Conservation (phyloP, 257 asterid genomes). For the Lycium barbarum region DNA sequence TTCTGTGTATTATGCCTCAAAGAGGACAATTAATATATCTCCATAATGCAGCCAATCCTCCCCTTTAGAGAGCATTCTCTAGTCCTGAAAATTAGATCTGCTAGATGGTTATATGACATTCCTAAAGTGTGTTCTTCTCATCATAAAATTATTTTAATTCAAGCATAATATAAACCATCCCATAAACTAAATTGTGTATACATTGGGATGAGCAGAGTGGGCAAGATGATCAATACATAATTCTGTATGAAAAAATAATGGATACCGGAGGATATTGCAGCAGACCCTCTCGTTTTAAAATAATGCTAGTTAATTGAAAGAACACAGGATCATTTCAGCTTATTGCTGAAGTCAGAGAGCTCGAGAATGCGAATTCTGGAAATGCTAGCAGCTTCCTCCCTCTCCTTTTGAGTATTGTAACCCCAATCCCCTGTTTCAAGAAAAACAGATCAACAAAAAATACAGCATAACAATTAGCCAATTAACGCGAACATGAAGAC, state of each 20-base stretch:
- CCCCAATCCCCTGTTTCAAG: constrained; percentile 90
- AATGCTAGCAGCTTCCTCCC: constrained; percentile 78
- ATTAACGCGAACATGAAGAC: neutral
- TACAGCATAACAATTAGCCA: constrained; percentile 23
- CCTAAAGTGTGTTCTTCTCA: neutral
- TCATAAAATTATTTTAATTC: neutral
- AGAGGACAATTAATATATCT: neutral
- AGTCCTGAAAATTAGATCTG: neutral
- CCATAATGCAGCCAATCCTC: neutral
- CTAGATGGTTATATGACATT: neutral
- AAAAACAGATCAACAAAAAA: constrained; percentile 34
- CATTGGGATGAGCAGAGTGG: neutral
- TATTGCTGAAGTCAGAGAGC: constrained; percentile 81
- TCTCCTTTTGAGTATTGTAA: constrained; percentile 80
- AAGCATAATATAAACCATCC: neutral
- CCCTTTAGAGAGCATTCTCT: neutral
- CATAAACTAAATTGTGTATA: constrained; percentile 17
- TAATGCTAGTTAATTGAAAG: neutral
- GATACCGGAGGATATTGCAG: neutral
- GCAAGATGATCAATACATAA: neutral
- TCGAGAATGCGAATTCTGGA: constrained; percentile 71
- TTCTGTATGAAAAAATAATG: neutral
- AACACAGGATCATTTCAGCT: constrained; percentile 66
- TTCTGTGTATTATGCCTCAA: neutral
- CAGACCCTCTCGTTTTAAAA: neutral